A percentile compares a stretch with the other conserved stretches of the same genome.
Evolutionary conservation across 495 filamentous ascomycete species (phyloP).

Genomic region (Lasiosphaeris hirsuta): DNA sequence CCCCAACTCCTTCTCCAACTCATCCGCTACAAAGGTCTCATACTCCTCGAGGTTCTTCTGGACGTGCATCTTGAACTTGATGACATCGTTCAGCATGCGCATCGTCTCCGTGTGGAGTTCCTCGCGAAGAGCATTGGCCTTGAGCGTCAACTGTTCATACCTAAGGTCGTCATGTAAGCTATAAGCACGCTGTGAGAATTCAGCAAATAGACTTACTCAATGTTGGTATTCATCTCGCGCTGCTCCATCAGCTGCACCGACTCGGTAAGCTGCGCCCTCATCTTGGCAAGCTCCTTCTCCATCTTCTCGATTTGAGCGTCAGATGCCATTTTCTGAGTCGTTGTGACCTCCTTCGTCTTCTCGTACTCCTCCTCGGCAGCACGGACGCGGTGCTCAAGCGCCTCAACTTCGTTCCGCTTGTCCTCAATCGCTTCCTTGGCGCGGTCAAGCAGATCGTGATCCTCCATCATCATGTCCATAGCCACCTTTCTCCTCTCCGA

Average conservation of each 20-base stretch:
- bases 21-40: constrained; percentile 85
- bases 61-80: constrained; percentile 97
- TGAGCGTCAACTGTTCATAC: constrained; percentile 85
- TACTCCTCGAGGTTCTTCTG: constrained; percentile 90
- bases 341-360: constrained; percentile 82
- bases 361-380: constrained; percentile 92
- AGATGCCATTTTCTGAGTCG: constrained; percentile 76
- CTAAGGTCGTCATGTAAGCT: constrained; percentile 38
- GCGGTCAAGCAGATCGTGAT: constrained; percentile 84
- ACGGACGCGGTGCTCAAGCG: constrained; percentile 78
- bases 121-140: constrained; percentile 79
- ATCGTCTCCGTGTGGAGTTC: constrained; percentile 95
- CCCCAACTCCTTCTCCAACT: constrained; percentile 78
- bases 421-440: constrained; percentile 95
- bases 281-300: constrained; percentile 94
- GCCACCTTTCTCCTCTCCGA: constrained; percentile 76
- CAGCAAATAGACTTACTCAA: constrained; percentile 61
- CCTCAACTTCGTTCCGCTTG: constrained; percentile 85
- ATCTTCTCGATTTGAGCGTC: constrained; percentile 97
- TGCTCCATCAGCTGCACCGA: constrained; percentile 91
- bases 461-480: constrained; percentile 84
- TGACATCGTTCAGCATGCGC: constrained; percentile 92
- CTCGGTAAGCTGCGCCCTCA: constrained; percentile 81
- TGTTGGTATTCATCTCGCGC: constrained; percentile 91
- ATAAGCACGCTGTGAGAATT: background rate